A percentile compares a stretch with the other conserved stretches of the same genome.
phyloP scores from a whole-genome alignment of 2,329 filamentous ascomycete species.

The Dissoconium aciculare region DNA sequence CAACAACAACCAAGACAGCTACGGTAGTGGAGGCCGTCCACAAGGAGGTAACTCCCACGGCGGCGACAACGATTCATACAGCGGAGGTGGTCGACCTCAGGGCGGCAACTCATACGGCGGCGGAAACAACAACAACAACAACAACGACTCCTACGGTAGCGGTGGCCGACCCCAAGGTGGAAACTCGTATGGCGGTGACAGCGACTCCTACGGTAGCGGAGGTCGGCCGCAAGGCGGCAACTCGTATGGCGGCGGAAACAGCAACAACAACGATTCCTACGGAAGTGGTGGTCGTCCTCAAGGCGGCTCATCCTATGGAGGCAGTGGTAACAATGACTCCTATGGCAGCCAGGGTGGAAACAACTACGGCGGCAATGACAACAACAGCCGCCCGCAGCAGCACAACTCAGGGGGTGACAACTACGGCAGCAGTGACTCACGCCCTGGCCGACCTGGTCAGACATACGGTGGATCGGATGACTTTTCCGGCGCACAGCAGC shows the following conservation, averaged over 20 bases:
- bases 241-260: constrained; percentile 11
- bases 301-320: constrained; percentile 7
- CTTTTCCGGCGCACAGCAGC: constrained; percentile 38
- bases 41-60: constrained; percentile 7
- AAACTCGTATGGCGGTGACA: constrained; percentile 6
- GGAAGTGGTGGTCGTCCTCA: constrained; percentile 4
- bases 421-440: not conserved
- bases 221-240: too few relatives aligned
- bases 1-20: constrained; percentile 11
- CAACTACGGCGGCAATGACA: constrained; percentile 28
- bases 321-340: constrained; percentile 11
- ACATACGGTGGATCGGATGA: constrained; percentile 31
- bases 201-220: too few relatives aligned
- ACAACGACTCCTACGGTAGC: too few relatives aligned
- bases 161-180: too few relatives aligned
- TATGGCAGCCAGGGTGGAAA: constrained; percentile 22
- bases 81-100: too few relatives aligned
- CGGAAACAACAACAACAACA: too few relatives aligned
- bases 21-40: constrained; percentile 5
- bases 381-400: too few relatives aligned
- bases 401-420: too few relatives aligned
- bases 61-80: too few relatives aligned
- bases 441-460: not conserved
- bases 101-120: too few relatives aligned
- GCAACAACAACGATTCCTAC: constrained; percentile 6